A percentile compares a stretch with the other conserved stretches of the same genome.
Conservation (phyloP, 169 alveolate genomes). For the Pseudocohnilembus persalinus region DNA sequence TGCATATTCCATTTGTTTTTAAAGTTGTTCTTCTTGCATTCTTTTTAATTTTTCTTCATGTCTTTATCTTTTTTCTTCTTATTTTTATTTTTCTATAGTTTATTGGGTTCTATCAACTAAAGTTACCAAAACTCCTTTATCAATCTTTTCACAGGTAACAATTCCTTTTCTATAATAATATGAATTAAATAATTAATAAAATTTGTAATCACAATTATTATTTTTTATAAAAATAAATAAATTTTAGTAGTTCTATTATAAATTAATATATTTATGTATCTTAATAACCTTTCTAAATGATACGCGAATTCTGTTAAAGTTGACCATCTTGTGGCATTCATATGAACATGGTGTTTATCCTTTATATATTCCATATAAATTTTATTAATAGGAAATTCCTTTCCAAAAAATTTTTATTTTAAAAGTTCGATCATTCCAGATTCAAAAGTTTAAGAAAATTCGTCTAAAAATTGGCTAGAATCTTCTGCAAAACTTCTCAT, state of each 20-base stretch:
- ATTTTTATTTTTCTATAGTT: neutral
- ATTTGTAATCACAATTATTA: too few relatives aligned
- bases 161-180: neutral
- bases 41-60: neutral
- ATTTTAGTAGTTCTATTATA: neutral
- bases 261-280: conserved; percentile 88
- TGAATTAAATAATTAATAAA: too few relatives aligned
- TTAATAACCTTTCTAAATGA: conserved; percentile 84
- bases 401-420: conserved; percentile 65
- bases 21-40: neutral
- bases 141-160: neutral
- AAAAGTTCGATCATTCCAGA: neutral
- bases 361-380: conserved; percentile 90
- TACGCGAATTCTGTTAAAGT: conserved; percentile 84
- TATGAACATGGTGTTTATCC: conserved; percentile 92
- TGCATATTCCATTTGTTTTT: neutral
- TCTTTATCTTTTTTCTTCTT: neutral
- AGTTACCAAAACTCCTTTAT: neutral
- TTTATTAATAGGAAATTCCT: conserved; percentile 87
- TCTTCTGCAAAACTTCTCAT: conserved; percentile 92
- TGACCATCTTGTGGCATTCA: conserved; percentile 96
- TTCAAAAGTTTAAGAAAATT: conserved; percentile 90
- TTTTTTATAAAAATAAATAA: too few relatives aligned
- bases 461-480: conserved; percentile 91
- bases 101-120: neutral